phyloP scores from a whole-genome alignment of 2,329 filamentous ascomycete genomes.

The Colletotrichum neosansevieriae region DNA sequence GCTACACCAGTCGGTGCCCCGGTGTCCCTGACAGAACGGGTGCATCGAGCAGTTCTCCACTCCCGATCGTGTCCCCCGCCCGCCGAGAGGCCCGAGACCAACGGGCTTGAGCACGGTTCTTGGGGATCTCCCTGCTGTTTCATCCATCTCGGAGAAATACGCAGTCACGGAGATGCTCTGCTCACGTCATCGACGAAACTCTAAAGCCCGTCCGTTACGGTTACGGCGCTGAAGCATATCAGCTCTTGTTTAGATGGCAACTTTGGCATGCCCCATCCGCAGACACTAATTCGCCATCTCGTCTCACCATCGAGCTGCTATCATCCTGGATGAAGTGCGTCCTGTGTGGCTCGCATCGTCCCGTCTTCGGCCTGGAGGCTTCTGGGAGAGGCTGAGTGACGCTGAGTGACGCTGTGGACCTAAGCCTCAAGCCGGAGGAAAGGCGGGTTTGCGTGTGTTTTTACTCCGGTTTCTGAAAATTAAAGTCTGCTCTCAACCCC shows the following conservation, averaged over 20 bases:
- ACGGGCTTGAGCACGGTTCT: slow-evolving; percentile 1
- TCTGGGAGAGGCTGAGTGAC: background rate
- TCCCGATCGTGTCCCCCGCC: slow-evolving; percentile 17
- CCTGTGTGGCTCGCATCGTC: slow-evolving; percentile 26
- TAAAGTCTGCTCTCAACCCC: background rate
- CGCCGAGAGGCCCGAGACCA: slow-evolving; percentile 7
- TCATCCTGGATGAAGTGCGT: slow-evolving; percentile 17
- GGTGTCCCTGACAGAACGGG: background rate
- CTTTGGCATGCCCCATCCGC: background rate
- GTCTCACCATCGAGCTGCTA: slow-evolving; percentile 13
- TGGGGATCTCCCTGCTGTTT: slow-evolving; percentile 7
- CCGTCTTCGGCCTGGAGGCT: slow-evolving; percentile 18
- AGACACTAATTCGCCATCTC: slow-evolving; percentile 11
- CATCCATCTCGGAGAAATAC: background rate
- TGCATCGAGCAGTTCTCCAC: background rate
- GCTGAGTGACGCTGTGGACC: too few species aligned
- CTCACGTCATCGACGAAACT: slow-evolving; percentile 20
- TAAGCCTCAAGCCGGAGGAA: slow-evolving; percentile 1
- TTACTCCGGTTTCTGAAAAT: background rate
- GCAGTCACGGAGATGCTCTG: background rate
- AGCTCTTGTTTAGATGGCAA: slow-evolving; percentile 18
- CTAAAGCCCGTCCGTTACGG: background rate
- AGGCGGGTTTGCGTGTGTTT: background rate
- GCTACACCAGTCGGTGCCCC: background rate
- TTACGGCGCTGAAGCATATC: background rate